Evolutionary conservation across 768 basidiomycete species (phyloP), one percentile per base, ranked within the genome.

Genomic region (Kwoniella sp.): DNA sequence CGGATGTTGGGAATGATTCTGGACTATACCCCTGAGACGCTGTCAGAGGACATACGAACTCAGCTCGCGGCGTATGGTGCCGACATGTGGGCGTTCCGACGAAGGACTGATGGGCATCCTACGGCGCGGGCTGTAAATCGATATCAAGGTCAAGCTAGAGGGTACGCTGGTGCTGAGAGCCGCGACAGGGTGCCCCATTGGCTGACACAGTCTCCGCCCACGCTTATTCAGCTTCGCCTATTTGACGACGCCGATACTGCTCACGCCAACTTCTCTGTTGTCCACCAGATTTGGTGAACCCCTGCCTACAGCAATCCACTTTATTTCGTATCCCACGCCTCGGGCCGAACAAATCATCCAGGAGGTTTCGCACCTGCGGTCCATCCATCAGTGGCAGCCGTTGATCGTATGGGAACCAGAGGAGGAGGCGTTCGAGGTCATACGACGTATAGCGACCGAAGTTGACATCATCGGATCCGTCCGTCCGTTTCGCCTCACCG

Each of bases 401-500:
- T 53, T 26, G 32, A 47, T 67, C 22, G 46, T 67, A 2, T 67
- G 65, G 59, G 65, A 67, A 25, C 62, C 65, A 27, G 53, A 67
- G 25, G 56, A 50, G 41, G 53, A 50, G 32, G 38, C 29, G 17
- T 27, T 55, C 28, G 52, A 59, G 12, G 57, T 49, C 9, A 17
- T 61, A 15, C 15, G 19, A 22, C 26, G n/a, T 10, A n/a, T 65
- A 17, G 49, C 43, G 5, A 15, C 15, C 3, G 23, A 50, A 17
- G 36, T 56, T 17, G 55, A 61, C 51, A 41, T 56, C 29, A 52
- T 61, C 32, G 51, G 52, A 56, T 51, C 23, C 52, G 38, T 31
- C 46, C 8, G 5, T 5, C 15, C 33, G 19, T 34, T 29, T 22
- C 17, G 10, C 11, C 3, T 38, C 19, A 33, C 3, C n/a, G 33